A percentile compares a stretch with the other conserved stretches of the same genome.
phyloP scores from a whole-genome alignment of 306 rosid species.

The Begonia peltatifolia region DNA sequence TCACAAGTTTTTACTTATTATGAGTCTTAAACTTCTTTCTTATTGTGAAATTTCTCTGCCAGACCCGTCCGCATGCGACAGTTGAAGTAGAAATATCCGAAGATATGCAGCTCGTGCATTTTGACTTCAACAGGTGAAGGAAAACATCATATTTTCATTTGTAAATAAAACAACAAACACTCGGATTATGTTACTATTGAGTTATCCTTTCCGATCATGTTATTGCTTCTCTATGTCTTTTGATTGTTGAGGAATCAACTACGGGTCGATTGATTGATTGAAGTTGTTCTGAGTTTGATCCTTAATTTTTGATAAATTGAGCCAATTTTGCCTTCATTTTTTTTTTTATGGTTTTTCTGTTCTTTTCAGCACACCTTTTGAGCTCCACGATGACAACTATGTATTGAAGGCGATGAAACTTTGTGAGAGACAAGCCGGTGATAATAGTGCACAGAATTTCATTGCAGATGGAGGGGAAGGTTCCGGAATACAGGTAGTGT shows the following conservation, averaged over 20 bases:
- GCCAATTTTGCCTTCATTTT: background rate
- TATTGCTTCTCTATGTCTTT: background rate
- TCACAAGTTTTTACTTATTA: too few species aligned
- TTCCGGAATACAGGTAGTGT: slow-evolving; percentile 55
- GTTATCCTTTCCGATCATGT: too few species aligned
- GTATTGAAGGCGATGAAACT: slow-evolving; percentile 87
- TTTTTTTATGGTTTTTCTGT: background rate
- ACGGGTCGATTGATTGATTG: too few species aligned
- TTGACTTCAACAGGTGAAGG: slow-evolving; percentile 84
- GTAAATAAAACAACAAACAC: too few species aligned
- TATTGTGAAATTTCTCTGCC: background rate
- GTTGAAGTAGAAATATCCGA: slow-evolving; percentile 99
- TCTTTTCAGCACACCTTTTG: slow-evolving; percentile 73
- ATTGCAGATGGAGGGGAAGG: slow-evolving; percentile 55
- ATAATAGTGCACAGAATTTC: slow-evolving; percentile 30
- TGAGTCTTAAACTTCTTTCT: background rate
- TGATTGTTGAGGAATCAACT: too few species aligned
- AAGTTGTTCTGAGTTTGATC: background rate
- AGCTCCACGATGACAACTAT: slow-evolving; percentile 92
- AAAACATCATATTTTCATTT: too few species aligned
- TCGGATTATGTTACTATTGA: too few species aligned
- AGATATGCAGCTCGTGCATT: slow-evolving; percentile 98
- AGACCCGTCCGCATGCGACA: slow-evolving; percentile 98
- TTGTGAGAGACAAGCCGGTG: slow-evolving; percentile 44
- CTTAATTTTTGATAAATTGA: background rate